Percentiles rank a stretch among this genome's conserved stretches.
These are phyloP conservation scores for Yarrowia sp. DNA, from an alignment of 805 yeast species.

Conservation along the genomic window DNA sequence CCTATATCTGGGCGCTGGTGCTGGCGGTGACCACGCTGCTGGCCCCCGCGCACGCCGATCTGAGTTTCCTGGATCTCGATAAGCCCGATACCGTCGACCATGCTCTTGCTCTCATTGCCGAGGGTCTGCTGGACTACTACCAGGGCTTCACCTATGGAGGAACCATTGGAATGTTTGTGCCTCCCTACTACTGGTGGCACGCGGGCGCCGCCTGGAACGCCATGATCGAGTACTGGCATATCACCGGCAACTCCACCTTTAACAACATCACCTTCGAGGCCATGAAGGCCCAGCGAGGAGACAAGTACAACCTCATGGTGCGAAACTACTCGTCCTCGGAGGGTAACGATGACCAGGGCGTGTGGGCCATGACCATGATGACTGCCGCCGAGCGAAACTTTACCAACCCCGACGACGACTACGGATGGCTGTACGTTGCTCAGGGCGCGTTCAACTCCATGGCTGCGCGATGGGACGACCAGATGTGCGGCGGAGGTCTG, in stretches of 20 bases:
- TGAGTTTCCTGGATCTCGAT: constrained; percentile 49
- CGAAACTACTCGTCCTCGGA: constrained; percentile 87
- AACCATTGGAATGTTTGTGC: constrained; percentile 82
- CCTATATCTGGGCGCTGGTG: constrained; percentile 26
- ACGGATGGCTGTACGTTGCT: constrained; percentile 82
- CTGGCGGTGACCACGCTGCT: constrained; percentile 26
- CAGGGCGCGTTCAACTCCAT: constrained; percentile 92
- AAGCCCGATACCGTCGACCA: constrained; percentile 55
- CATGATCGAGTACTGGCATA: constrained; percentile 77
- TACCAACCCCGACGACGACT: constrained; percentile 69
- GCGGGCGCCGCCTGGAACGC: constrained; percentile 97
- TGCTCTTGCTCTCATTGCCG: constrained; percentile 60
- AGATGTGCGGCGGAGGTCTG: constrained; percentile 82
- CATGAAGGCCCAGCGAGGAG: constrained; percentile 74
- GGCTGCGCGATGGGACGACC: constrained; percentile 85
- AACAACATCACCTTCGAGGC: constrained; percentile 66
- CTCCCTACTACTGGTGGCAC: constrained; percentile 99
- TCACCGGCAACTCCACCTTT: constrained; percentile 72
- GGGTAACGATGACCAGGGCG: constrained; percentile 97
- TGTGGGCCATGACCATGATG: constrained; percentile 95
- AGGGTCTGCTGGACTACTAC: constrained; percentile 74
- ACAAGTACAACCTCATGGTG: constrained; percentile 80
- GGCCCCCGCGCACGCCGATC: constrained; percentile 34
- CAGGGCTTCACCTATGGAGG: constrained; percentile 71
- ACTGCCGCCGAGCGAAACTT: constrained; percentile 91